These are phyloP conservation scores for Rhodotorula kratochvilovae DNA, from an alignment of 768 basidiomycete species.

Conservation along the genomic window DNA sequence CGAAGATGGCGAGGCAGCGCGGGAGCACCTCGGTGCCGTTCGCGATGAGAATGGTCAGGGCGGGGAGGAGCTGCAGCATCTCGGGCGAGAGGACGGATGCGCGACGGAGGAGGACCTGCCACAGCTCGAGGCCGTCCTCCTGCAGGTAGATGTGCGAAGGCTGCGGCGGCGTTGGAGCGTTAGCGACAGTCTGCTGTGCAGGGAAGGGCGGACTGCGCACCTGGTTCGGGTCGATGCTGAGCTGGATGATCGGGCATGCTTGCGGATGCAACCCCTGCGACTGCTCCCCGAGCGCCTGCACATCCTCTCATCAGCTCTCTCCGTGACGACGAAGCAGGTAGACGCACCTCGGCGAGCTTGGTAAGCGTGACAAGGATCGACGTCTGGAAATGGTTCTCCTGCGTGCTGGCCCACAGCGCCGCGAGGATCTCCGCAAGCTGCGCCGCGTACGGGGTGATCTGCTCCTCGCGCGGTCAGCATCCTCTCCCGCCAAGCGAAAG, in stretches of 20 bases:
- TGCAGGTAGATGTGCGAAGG: conserved; percentile 54
- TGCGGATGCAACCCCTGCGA: conserved; percentile 58
- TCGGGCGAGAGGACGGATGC: conserved; percentile 51
- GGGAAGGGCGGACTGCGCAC: not conserved
- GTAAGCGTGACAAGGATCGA: conserved; percentile 66
- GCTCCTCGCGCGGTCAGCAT: not conserved
- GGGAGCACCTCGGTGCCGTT: conserved; percentile 71
- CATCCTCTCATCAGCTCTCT: not conserved
- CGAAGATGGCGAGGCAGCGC: conserved; percentile 61
- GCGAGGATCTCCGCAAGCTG: conserved; percentile 65
- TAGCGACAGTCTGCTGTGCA: not conserved
- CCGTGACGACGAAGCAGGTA: not conserved
- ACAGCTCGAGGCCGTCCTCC: conserved; percentile 69
- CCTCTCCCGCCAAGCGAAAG: not conserved
- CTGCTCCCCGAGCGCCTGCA: conserved; percentile 63
- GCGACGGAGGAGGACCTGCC: conserved; percentile 50
- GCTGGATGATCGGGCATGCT: conserved; percentile 62
- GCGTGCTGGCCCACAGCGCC: conserved; percentile 59
- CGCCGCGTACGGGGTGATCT: conserved; percentile 66
- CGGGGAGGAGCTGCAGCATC: conserved; percentile 64
- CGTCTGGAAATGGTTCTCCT: conserved; percentile 42
- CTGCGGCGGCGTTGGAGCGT: not conserved
- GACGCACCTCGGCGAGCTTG: conserved; percentile 62
- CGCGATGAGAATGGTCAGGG: conserved; percentile 57
- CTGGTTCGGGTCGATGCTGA: conserved; percentile 56